Base-by-base conservation (phyloP, 2,329 filamentous ascomycete species). In the Fusarium sp. region DNA sequence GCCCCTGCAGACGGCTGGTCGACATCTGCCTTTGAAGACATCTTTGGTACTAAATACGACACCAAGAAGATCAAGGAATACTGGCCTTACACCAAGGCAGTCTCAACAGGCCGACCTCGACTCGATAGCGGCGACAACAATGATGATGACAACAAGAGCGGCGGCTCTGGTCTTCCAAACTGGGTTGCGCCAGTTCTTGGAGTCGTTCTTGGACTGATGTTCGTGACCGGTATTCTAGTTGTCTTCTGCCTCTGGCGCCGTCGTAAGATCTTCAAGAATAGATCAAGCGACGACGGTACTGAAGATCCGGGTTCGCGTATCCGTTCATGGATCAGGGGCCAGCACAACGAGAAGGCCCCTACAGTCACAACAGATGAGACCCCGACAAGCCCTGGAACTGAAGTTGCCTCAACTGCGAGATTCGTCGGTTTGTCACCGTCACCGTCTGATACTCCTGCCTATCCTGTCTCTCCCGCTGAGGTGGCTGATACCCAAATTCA, bases 121-220 rank as follows among this genome's bases (percentile, higher is more conserved):
- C 24, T 74, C 9, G 67, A 70, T n/a, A 44, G 52, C 38, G 62
- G 44, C 2, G 55, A 65, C 12, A 75, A 75, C 24, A 74, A 52
- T 36, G 62, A 65, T 17, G 39, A 67, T 18, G 59, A 76, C 12
- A 68, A 73, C 14, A 74, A 73, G 13, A 73, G 75, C 11, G 79
- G 81, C 8, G 79, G 80, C 20, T 76, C 79, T 20, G 81, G 85
- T 28, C 85, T 89, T 7, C 89, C 90, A 0, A 81, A 81, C 10
- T 92, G 89, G 85, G 85, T 92, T 4, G 87, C 86, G 0, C 90
- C 91, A 1, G 87, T 93, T 5, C 81, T 92, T 1, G 90, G 90
- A 22, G 89, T 91, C 8, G 86, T 92, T 9, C 83, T 91, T 5
- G 90, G 89, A 7, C 73, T 92, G 45, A 85, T 91, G 49, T 81